phyloP scores from a whole-genome alignment of 1,139 yeast species.

The Trichomonascaceae sp. region DNA sequence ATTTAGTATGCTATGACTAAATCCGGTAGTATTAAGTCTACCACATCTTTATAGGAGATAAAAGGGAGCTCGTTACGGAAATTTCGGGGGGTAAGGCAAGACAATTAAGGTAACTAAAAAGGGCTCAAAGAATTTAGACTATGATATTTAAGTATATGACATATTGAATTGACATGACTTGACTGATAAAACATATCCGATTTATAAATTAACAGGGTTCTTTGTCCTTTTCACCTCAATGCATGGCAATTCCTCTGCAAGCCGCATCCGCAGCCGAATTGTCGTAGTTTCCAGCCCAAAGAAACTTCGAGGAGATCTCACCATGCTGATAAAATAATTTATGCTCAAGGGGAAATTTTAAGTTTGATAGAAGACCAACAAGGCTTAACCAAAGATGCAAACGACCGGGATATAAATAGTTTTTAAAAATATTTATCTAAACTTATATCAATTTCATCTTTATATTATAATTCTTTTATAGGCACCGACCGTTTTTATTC shows the following conservation, averaged over 20 bases:
- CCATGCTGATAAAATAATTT: neutral
- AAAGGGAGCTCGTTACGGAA: neutral
- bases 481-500: too few relatives aligned
- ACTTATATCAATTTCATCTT: too few relatives aligned
- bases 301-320: neutral
- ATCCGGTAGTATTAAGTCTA: neutral
- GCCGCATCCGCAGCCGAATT: neutral
- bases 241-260: neutral
- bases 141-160: too few relatives aligned
- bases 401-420: neutral
- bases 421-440: too few relatives aligned
- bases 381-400: neutral
- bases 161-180: neutral
- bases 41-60: neutral
- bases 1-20: neutral
- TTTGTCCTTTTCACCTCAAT: neutral
- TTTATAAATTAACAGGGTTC: neutral
- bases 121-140: too few relatives aligned
- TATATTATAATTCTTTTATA: too few relatives aligned
- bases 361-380: neutral
- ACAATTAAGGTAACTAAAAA: too few relatives aligned
- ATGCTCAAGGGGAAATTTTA: neutral
- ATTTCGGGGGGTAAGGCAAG: neutral
- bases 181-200: neutral
- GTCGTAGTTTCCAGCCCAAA: neutral